Evolutionary conservation across 164 flowering plant species (phyloP).

Genomic region (Macadamia tetraphylla): DNA sequence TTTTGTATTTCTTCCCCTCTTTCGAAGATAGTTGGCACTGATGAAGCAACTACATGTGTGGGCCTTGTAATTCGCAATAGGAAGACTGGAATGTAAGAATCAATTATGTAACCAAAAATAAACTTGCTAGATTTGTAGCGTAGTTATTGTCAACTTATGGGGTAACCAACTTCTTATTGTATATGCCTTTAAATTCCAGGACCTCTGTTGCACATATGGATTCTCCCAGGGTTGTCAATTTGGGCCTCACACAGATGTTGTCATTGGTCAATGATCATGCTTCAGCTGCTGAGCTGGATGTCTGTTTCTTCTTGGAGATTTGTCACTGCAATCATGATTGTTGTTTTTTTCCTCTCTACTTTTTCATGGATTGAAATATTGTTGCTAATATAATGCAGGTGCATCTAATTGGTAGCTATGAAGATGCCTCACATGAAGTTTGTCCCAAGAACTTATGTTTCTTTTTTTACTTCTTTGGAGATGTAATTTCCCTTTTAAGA

Average conservation of each 20-base stretch:
- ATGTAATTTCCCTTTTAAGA: constrained; percentile 15
- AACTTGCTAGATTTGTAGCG: not conserved
- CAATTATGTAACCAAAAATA: not conserved
- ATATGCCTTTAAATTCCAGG: constrained; percentile 35
- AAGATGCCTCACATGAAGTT: constrained; percentile 55
- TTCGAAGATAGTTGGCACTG: constrained; percentile 76
- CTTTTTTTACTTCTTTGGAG: constrained; percentile 17
- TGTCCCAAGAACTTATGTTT: constrained; percentile 27
- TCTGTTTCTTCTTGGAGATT: constrained; percentile 18
- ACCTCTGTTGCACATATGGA: constrained; percentile 90
- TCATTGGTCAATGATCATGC: constrained; percentile 35
- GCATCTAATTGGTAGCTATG: constrained; percentile 83
- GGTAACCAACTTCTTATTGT: constrained; percentile 5
- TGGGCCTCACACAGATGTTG: constrained; percentile 73
- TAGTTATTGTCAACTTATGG: not conserved
- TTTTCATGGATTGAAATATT: constrained; percentile 1
- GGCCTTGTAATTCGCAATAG: constrained; percentile 73
- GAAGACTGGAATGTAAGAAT: constrained; percentile 67
- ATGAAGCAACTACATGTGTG: constrained; percentile 97
- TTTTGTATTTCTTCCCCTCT: not conserved
- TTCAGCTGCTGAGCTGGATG: constrained; percentile 55
- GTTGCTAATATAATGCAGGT: constrained; percentile 50
- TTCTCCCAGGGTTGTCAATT: constrained; percentile 54
- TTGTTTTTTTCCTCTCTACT: not conserved
- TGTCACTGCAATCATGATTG: not conserved